Evolutionary conservation across 441 rosid genomes (phyloP), one percentile per base, ranked within the genome.

Genomic region (Breynia disticha): DNA sequence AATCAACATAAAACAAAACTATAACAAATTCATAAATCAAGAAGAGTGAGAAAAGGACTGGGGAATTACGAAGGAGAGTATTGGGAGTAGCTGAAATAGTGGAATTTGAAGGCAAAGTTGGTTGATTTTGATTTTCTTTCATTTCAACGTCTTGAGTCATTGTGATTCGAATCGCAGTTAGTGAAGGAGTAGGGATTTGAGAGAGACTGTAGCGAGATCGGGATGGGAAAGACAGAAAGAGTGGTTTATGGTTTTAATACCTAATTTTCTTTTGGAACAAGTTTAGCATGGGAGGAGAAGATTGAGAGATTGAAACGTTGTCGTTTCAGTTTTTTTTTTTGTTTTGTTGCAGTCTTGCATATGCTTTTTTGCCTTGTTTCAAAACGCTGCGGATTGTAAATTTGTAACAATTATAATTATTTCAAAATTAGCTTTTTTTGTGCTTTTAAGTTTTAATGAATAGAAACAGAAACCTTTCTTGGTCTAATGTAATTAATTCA

Each of bases 51-150:
- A n/a, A n/a, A n/a, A n/a, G n/a, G n/a, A n/a, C n/a, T n/a, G n/a
- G n/a, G n/a, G n/a, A n/a, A n/a, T 49, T 69, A 81, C 83, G 75
- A 59, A 77, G 32, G 7, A 24, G 32, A 7, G 82, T 67, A 38
- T 77, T 71, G 35, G 73, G 72, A 19, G 79, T 17, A 16, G 74
- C 37, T 1, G 79, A 60, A 20, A 70, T 22, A 16, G 67, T 22
- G 8, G 77, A 69, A 49, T 65, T 60, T 68, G 76, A 69, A 28
- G 79, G 71, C 11, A n/a, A n/a, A n/a, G 53, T 41, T 16, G 61
- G 67, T 15, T 56, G 65, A n/a, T n/a, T n/a, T n/a, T n/a, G n/a
- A n/a, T n/a, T n/a, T 69, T 80, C 83, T 61, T 75, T 77, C 82
- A 77, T 77, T 63, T 80, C 82, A 28, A 77, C 76, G 47, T 80